These are phyloP conservation scores for Populus hybrid DNA, from an alignment of 441 rosid species.

Conservation along the genomic window DNA sequence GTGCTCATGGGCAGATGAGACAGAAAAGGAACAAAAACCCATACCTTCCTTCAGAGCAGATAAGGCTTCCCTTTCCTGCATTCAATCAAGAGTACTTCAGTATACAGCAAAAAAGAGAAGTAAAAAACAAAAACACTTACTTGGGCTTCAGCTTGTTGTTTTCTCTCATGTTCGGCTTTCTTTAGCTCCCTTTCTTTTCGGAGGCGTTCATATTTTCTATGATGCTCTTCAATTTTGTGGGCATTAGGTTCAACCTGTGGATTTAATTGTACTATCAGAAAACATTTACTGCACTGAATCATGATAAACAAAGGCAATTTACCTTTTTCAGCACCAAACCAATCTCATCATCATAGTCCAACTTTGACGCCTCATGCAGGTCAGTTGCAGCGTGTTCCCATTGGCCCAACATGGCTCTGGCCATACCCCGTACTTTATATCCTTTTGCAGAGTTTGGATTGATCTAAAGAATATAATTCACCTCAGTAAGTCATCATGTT, in stretches of 20 bases:
- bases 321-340: conserved; percentile 73
- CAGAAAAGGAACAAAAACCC: conserved; percentile 1
- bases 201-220: conserved; percentile 65
- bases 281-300: conserved; percentile 2
- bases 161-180: conserved; percentile 46
- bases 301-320: conserved; percentile 4
- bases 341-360: conserved; percentile 90
- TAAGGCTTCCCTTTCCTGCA: conserved; percentile 63
- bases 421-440: conserved; percentile 86
- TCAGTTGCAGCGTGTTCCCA: conserved; percentile 94
- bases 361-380: conserved; percentile 78
- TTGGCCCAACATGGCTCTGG: conserved; percentile 74
- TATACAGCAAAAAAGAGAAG: neutral
- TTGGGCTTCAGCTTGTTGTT: conserved; percentile 49
- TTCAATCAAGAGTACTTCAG: conserved; percentile 6
- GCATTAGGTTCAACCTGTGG: conserved; percentile 80
- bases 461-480: conserved; percentile 43
- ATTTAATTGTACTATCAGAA: conserved; percentile 12
- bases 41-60: conserved; percentile 76
- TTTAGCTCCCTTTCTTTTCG: conserved; percentile 54
- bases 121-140: conserved; percentile 31
- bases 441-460: conserved; percentile 97
- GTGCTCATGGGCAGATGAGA: neutral
- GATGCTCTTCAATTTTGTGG: conserved; percentile 68
- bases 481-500: neutral